Conservation (phyloP, 2,329 filamentous ascomycete species). For the Aspergillus sp. region DNA sequence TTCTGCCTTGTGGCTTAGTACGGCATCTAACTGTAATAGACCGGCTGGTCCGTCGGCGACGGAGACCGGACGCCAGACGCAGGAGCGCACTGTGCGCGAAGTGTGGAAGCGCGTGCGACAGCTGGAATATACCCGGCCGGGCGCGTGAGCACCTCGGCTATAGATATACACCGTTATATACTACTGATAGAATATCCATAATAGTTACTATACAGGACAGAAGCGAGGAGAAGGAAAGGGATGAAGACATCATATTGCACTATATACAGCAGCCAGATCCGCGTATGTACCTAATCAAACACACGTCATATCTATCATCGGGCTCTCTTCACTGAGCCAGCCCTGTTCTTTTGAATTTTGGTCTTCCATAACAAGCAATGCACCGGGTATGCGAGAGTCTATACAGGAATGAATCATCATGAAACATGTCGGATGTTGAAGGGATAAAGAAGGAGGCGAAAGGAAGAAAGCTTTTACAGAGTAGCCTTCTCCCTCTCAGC, state of each 20-base stretch:
- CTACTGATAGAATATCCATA: background rate
- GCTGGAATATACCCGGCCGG: slow-evolving; percentile 68
- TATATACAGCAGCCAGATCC: background rate
- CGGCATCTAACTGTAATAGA: slow-evolving; percentile 38
- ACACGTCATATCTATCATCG: background rate
- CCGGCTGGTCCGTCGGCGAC: slow-evolving; percentile 63
- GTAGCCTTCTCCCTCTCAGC: slow-evolving; percentile 41
- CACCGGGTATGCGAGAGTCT: slow-evolving; percentile 22
- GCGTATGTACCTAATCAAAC: background rate
- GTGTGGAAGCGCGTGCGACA: slow-evolving; percentile 69
- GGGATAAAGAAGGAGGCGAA: background rate
- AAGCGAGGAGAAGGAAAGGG: too few relatives aligned
- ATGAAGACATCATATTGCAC: background rate
- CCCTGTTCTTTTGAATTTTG: background rate
- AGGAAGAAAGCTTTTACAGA: slow-evolving; percentile 22
- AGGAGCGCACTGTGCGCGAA: slow-evolving; percentile 70
- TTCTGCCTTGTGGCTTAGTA: background rate
- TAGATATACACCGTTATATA: slow-evolving; percentile 4
- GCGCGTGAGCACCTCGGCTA: slow-evolving; percentile 42
- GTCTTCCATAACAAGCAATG: slow-evolving; percentile 25
- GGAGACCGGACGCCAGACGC: slow-evolving; percentile 66
- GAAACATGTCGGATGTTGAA: slow-evolving; percentile 12
- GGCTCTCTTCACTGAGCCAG: background rate
- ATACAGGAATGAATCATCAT: slow-evolving; percentile 21
- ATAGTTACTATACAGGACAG: background rate